Evolutionary conservation across 2,329 filamentous ascomycete species (phyloP).

Genomic region (Aschersonia sp.): DNA sequence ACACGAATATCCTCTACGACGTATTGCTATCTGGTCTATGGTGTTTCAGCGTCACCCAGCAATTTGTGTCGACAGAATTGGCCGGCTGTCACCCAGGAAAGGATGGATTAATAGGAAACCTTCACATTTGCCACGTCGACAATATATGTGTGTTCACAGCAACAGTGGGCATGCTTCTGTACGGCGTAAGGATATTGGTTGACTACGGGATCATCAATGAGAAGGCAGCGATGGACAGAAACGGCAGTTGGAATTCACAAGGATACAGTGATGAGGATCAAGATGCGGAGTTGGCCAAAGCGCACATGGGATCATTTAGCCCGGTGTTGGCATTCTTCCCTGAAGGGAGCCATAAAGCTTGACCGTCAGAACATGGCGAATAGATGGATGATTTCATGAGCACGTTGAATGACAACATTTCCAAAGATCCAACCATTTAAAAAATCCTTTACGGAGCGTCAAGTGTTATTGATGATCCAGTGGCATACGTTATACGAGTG

Average conservation of each 20-base stretch:
- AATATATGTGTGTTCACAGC: background rate
- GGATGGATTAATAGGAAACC: background rate
- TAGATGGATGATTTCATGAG: too few species aligned
- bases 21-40: slow-evolving; percentile 13
- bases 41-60: slow-evolving; percentile 9
- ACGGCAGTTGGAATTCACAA: background rate
- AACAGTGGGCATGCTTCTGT: background rate
- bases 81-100: background rate
- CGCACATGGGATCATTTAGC: slow-evolving; percentile 9
- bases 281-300: slow-evolving; percentile 1
- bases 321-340: slow-evolving; percentile 19
- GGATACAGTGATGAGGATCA: background rate
- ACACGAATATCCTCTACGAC: slow-evolving; percentile 14
- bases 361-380: too few species aligned
- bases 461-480: too few species aligned
- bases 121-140: slow-evolving; percentile 2
- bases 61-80: background rate
- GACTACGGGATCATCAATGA: background rate
- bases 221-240: background rate
- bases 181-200: background rate
- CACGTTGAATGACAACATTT: too few species aligned
- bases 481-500: too few species aligned
- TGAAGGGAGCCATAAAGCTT: slow-evolving; percentile 1
- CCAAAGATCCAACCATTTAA: too few species aligned
- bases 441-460: too few species aligned